A percentile compares a stretch with the other conserved stretches of the same genome.
phyloP scores from a whole-genome alignment of 208 protist genomes.

The Balamuthia mandrillaris region DNA sequence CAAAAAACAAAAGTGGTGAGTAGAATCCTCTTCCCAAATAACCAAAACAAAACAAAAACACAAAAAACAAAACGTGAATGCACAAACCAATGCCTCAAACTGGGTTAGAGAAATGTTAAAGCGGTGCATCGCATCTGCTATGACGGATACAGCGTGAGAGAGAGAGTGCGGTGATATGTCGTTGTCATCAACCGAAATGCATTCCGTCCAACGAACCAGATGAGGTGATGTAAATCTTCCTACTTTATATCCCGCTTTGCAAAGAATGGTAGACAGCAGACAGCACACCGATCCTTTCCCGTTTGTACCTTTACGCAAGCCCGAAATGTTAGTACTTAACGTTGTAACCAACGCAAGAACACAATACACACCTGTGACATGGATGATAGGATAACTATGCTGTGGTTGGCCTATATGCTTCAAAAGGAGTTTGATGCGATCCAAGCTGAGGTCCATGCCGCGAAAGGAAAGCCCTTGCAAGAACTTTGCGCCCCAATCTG shows the following conservation, averaged over 20 bases:
- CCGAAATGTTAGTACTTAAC: too few species aligned
- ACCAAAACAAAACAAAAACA: too few species aligned
- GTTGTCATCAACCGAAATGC: neutral
- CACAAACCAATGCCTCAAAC: constrained; percentile 3
- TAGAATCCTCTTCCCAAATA: too few species aligned
- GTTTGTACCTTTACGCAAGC: neutral
- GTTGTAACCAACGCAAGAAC: too few species aligned
- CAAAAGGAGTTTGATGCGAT: too few species aligned
- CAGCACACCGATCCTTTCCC: constrained; percentile 12
- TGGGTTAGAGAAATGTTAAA: neutral
- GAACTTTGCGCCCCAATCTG: too few species aligned
- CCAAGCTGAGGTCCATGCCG: neutral
- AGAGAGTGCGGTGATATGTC: neutral
- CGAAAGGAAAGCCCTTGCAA: neutral
- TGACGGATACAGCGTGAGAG: neutral
- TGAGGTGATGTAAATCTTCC: constrained; percentile 4
- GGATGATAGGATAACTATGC: too few species aligned
- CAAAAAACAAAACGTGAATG: too few species aligned
- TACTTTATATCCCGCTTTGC: neutral
- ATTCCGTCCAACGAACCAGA: neutral
- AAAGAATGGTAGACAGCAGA: neutral
- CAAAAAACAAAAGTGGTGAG: too few species aligned
- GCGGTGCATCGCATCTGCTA: neutral
- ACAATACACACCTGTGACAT: too few species aligned
- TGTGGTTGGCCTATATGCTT: too few species aligned